phyloP scores from a whole-genome alignment of 2,329 filamentous ascomycete species.

The Exophiala spinifera region DNA sequence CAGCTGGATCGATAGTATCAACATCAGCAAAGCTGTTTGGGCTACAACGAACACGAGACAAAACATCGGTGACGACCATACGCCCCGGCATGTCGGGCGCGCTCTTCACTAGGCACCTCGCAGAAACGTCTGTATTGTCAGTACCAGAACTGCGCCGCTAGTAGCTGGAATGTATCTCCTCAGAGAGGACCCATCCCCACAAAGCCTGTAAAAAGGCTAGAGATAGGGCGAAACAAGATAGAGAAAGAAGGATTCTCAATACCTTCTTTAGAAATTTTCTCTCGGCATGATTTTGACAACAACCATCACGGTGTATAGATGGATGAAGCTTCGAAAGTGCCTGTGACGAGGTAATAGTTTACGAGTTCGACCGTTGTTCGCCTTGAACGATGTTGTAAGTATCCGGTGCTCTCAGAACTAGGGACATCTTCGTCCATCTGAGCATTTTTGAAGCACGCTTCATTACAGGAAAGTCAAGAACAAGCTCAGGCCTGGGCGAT shows the following conservation, averaged over 20 bases:
- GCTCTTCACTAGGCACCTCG: too few species aligned
- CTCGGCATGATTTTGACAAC: slow-evolving; percentile 39
- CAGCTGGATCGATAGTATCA: not conserved
- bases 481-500: too few species aligned
- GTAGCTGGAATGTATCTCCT: slow-evolving; percentile 17
- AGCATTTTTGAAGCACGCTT: too few species aligned
- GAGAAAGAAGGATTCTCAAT: not conserved
- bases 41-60: not conserved
- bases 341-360: not conserved
- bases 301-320: slow-evolving; percentile 25
- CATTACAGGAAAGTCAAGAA: too few species aligned
- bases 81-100: too few species aligned
- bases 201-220: not conserved
- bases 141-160: too few species aligned
- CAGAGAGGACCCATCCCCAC: slow-evolving; percentile 20
- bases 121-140: too few species aligned
- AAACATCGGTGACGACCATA: too few species aligned
- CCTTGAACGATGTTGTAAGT: not conserved
- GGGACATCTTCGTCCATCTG: too few species aligned
- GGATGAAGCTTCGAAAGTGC: slow-evolving; percentile 30
- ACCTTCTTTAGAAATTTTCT: slow-evolving; percentile 53
- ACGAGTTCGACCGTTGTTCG: not conserved
- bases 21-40: not conserved
- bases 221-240: slow-evolving; percentile 8
- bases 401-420: not conserved